These are phyloP conservation scores for Camellia japonica DNA, from an alignment of 148 eudicot genomes.

Conservation along the genomic window DNA sequence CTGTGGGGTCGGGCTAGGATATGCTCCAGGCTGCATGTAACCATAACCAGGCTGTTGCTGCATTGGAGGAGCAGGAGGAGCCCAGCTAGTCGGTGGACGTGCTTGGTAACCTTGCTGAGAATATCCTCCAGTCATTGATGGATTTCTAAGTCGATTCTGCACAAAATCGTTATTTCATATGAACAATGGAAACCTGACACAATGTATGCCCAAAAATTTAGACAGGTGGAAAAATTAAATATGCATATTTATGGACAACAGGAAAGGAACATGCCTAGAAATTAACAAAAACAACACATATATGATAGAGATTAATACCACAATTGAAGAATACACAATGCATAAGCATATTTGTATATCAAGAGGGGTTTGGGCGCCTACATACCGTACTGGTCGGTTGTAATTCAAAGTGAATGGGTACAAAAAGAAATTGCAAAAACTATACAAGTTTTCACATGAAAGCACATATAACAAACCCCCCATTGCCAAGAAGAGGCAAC, in stretches of 20 bases:
- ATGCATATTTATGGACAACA: background rate
- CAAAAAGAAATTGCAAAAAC: conserved; percentile 52
- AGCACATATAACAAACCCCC: conserved; percentile 16
- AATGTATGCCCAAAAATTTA: background rate
- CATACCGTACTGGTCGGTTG: conserved; percentile 89
- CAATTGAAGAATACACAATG: conserved; percentile 31
- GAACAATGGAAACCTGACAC: conserved; percentile 21
- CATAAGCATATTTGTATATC: conserved; percentile 25
- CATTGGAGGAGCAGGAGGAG: conserved; percentile 45
- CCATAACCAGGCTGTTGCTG: conserved; percentile 73
- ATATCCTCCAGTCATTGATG: conserved; percentile 73
- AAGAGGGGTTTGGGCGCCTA: conserved; percentile 72
- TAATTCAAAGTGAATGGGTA: conserved; percentile 77
- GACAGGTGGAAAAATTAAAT: background rate
- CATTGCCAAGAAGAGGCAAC: background rate
- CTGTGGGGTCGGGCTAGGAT: conserved; percentile 59
- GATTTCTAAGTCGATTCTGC: conserved; percentile 90
- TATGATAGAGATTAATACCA: conserved; percentile 13
- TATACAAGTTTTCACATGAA: conserved; percentile 34
- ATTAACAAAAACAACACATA: conserved; percentile 19
- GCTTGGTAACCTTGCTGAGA: conserved; percentile 93
- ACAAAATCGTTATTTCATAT: conserved; percentile 45
- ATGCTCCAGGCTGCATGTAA: conserved; percentile 69
- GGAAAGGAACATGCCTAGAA: conserved; percentile 3
- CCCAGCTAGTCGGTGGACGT: conserved; percentile 69